Conservation (phyloP, 2,329 filamentous ascomycete species). For the Neonectria punicea region DNA sequence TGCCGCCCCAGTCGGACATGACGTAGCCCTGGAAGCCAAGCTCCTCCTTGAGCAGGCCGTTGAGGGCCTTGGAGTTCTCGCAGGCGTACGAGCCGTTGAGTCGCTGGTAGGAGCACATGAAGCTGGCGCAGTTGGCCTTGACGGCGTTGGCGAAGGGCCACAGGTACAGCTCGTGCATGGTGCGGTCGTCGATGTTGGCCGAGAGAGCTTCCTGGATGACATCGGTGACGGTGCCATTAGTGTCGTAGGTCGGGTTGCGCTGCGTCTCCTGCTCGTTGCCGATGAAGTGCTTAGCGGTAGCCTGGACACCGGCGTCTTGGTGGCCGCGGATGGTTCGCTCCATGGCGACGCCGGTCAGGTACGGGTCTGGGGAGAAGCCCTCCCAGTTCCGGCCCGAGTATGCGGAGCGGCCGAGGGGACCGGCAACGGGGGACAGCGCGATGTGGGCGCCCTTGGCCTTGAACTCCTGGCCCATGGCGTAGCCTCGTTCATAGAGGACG, state of each 20-base stretch:
- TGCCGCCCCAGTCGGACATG: conserved; percentile 57
- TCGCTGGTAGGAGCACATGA: conserved; percentile 59
- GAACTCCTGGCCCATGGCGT: conserved; percentile 67
- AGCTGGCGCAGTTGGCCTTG: conserved; percentile 45
- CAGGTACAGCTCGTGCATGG: conserved; percentile 63
- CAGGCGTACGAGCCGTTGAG: conserved; percentile 62
- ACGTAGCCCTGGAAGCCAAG: conserved; percentile 60
- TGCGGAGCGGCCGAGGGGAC: conserved; percentile 56
- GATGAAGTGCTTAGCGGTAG: conserved; percentile 53
- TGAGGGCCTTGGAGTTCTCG: conserved; percentile 59
- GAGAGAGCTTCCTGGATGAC: conserved; percentile 46
- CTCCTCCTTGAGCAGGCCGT: conserved; percentile 61
- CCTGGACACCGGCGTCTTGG: conserved; percentile 51
- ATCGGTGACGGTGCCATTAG: conserved; percentile 40
- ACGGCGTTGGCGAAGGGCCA: conserved; percentile 50
- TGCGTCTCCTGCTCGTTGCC: conserved; percentile 50
- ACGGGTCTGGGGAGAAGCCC: conserved; percentile 71
- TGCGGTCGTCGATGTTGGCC: conserved; percentile 66
- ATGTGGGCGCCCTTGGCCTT: conserved; percentile 79
- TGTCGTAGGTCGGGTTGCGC: conserved; percentile 43
- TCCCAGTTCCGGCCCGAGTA: conserved; percentile 73
- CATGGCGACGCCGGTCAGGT: conserved; percentile 68
- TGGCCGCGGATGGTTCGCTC: conserved; percentile 48
- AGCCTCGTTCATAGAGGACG: conserved; percentile 72
- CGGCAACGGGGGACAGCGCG: conserved; percentile 60